phyloP scores from a whole-genome alignment of 1,139 yeast species.

The Candida pseudoviswanathii region DNA sequence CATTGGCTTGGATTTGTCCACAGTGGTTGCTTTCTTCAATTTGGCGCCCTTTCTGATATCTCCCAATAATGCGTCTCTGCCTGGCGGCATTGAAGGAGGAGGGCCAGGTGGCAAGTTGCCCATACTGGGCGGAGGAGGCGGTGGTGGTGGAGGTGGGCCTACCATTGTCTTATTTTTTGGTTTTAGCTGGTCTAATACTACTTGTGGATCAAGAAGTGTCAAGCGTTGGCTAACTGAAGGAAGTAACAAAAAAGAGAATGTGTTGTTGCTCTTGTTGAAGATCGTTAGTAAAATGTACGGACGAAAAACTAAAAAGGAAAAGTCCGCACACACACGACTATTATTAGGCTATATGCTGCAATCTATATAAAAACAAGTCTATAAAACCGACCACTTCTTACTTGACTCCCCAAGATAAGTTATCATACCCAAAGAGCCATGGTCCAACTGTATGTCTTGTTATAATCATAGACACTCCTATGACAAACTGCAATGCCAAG shows the following conservation, averaged over 20 bases:
- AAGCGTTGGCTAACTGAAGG: too few species aligned
- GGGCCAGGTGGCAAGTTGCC: constrained; percentile 24
- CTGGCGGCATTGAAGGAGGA: constrained; percentile 42
- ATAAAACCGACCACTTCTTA: constrained; percentile 15
- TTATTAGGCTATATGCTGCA: background rate
- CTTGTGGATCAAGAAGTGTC: too few species aligned
- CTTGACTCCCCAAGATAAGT: constrained; percentile 55
- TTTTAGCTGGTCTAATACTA: background rate
- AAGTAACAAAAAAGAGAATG: background rate
- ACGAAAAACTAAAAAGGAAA: background rate
- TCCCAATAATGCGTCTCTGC: constrained; percentile 80
- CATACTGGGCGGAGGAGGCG: constrained; percentile 38
- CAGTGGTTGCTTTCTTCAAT: constrained; percentile 69
- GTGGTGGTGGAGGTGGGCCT: constrained; percentile 26
- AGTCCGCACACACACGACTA: background rate
- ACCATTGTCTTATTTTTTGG: constrained; percentile 12
- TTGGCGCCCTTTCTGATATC: constrained; percentile 81
- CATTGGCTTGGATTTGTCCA: constrained; percentile 49
- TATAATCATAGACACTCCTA: constrained; percentile 68
- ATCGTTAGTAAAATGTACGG: background rate
- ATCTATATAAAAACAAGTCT: background rate
- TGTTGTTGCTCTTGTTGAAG: background rate
- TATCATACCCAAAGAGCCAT: constrained; percentile 86
- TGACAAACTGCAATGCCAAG: constrained; percentile 58
- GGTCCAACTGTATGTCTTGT: constrained; percentile 87